Evolutionary conservation across 805 yeast species (phyloP).

Genomic region (Pichia deserticola): DNA sequence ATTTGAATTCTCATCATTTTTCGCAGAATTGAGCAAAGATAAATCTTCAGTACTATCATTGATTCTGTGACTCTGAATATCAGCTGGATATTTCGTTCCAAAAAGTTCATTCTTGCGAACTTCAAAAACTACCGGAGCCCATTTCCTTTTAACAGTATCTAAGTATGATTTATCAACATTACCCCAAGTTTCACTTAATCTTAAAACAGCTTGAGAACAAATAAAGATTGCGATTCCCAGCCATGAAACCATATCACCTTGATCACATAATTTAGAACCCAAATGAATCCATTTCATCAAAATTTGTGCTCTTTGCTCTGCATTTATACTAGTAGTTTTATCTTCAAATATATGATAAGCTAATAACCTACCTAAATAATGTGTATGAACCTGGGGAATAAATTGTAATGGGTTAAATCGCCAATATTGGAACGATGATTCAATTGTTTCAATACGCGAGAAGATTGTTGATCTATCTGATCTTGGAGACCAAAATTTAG

Average conservation of each 20-base stretch:
- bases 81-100: conserved; percentile 30
- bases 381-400: conserved; percentile 57
- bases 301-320: conserved; percentile 52
- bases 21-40: not conserved
- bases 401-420: conserved; percentile 70
- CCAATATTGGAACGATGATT: conserved; percentile 37
- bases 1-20: not conserved
- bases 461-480: conserved; percentile 57
- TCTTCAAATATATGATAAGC: conserved; percentile 62
- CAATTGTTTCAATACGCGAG: conserved; percentile 46
- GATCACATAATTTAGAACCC: conserved; percentile 66
- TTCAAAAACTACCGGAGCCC: conserved; percentile 92
- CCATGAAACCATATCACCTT: conserved; percentile 95
- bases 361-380: conserved; percentile 68
- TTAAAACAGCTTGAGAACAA: conserved; percentile 73
- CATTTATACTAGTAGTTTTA: conserved; percentile 23
- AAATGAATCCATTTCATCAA: conserved; percentile 79
- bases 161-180: conserved; percentile 52
- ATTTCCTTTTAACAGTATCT: conserved; percentile 61
- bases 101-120: conserved; percentile 48
- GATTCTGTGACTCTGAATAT: not conserved
- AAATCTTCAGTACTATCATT: not conserved
- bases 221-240: conserved; percentile 77
- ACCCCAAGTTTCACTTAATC: conserved; percentile 72
- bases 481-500: conserved; percentile 69